Evolutionary conservation across 768 basidiomycete species (phyloP).

Genomic region (Dentipellis sp.): DNA sequence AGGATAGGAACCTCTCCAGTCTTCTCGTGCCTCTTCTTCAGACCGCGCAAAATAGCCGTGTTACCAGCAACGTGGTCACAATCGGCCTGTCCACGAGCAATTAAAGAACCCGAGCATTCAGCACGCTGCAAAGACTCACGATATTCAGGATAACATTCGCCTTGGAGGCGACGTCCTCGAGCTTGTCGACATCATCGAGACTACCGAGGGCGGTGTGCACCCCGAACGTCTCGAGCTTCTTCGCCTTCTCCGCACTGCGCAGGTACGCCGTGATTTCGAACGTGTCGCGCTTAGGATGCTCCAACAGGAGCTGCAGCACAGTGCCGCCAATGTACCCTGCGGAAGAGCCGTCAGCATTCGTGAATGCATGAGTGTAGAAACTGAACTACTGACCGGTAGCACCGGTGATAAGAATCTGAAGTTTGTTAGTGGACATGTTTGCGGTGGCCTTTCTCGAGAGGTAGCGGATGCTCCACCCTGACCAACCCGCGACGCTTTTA

Average conservation of each 20-base stretch:
- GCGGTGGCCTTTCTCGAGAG: too few relatives aligned
- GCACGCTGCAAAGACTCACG: neutral
- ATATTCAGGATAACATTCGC: neutral
- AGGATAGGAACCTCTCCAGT: neutral
- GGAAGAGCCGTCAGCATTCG: neutral
- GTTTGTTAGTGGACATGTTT: slow-evolving; percentile 2
- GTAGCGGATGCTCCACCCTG: too few relatives aligned
- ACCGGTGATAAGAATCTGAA: slow-evolving; percentile 8
- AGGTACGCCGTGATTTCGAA: neutral
- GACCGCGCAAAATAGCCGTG: neutral
- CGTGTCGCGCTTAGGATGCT: neutral
- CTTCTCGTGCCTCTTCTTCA: neutral
- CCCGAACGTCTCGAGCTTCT: neutral
- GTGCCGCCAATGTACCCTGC: slow-evolving; percentile 11
- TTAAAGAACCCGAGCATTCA: neutral
- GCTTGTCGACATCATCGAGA: neutral
- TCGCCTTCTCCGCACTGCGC: neutral
- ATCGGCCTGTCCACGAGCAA: neutral
- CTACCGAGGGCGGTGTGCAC: neutral
- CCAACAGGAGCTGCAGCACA: neutral
- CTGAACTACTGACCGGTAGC: slow-evolving; percentile 5
- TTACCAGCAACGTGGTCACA: neutral
- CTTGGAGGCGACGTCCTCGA: neutral
- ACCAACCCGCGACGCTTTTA: too few relatives aligned
- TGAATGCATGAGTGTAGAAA: too few relatives aligned